Conservation (phyloP, 2,329 filamentous ascomycete species). For the Colletotrichum lupini region DNA sequence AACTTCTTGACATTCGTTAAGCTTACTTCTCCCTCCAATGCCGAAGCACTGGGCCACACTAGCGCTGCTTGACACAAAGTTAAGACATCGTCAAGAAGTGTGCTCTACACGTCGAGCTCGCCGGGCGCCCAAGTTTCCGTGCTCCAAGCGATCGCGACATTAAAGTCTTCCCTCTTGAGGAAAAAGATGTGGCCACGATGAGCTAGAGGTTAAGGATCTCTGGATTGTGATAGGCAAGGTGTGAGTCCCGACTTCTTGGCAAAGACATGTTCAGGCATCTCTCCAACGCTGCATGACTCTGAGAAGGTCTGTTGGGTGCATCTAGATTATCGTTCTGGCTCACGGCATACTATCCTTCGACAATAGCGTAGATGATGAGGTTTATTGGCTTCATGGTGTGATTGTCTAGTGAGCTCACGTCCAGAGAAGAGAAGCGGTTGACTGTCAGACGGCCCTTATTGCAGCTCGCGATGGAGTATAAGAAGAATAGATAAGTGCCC, state of each 20-base stretch:
- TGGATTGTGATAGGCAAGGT: background rate
- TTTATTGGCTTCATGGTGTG: constrained; percentile 8
- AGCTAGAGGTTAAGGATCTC: background rate
- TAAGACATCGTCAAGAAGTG: background rate
- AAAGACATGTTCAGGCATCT: background rate
- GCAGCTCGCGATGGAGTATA: background rate
- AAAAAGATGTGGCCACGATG: background rate
- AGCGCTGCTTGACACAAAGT: background rate
- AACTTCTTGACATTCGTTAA: too few relatives aligned
- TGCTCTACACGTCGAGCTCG: background rate
- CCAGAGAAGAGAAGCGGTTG: background rate
- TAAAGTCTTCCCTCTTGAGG: background rate
- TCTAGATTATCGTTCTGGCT: background rate
- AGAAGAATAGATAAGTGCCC: background rate
- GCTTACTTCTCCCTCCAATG: background rate
- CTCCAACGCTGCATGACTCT: background rate
- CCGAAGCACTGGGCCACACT: background rate
- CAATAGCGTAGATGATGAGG: background rate
- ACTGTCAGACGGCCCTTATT: background rate
- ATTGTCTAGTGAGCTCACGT: background rate
- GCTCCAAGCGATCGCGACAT: background rate
- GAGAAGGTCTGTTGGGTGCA: background rate
- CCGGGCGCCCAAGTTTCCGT: background rate
- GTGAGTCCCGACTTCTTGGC: background rate
- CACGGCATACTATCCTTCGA: background rate